Base-by-base conservation (phyloP, 352 stramenopile species). In the Pythium diclinum region DNA sequence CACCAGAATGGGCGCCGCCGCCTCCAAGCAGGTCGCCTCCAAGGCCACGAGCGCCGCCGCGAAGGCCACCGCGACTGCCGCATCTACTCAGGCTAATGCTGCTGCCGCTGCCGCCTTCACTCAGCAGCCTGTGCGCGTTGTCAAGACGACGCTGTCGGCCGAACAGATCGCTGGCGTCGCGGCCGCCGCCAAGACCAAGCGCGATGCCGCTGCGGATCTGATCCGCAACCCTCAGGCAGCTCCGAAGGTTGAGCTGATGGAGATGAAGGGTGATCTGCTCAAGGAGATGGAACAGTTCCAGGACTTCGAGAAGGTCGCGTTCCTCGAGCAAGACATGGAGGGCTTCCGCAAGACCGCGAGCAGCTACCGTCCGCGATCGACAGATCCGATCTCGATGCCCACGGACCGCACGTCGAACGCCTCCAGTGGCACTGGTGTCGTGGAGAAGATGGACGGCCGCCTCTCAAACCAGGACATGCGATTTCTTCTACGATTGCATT, bases 281-380 rank as follows among this genome's bases (percentile, higher is more conserved):
- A 62, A 75, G 34, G 67, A 87, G 60, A 72, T 84, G 59, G 66
- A 83, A 49, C 59, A 69, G 53, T 77, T 87, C 6, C 72, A 88
- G n/a, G 77, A 87, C 32, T 78, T 79, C 36, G 80, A 88, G 21
- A 69, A 69, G n/a, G 74, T 88, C 47, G 72, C 77, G 23, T 85
- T 55, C 16, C 23, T 63, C 25, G 32, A 87, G 67, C 67, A 89
- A 61, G 81, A 71, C 57, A 77, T 57, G 25, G 64, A 73, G 38
- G 79, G 72, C 51, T 91, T 89, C 51, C 59, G 76, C 21, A 68
- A 78, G 40, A 91, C 83, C 8, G 83, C 83, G 48, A 88, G 83
- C 57, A 84, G 80, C 67, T 80, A 91, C 56, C 83, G 83, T 2
- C 62, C 54, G 30, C 68, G 72, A 10, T 87, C 83, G 6, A 59